phyloP scores from a whole-genome alignment of 257 asterid genomes.

The Misopates orontium region DNA sequence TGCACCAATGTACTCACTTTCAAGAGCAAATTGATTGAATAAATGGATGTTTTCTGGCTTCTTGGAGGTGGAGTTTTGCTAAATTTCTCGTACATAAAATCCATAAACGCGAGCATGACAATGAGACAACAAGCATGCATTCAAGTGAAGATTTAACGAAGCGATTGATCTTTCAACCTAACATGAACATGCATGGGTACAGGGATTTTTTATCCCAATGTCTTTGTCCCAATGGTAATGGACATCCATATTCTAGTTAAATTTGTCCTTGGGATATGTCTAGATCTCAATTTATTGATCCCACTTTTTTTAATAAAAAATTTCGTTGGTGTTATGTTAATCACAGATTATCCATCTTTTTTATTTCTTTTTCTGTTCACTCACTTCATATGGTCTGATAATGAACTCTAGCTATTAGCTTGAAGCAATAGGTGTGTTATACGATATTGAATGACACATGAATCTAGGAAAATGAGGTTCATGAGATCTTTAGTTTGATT shows the following conservation, averaged over 20 bases:
- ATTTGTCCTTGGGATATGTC: not conserved
- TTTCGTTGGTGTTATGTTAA: no score
- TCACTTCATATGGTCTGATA: no score
- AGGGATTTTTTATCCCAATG: slow-evolving; percentile 37
- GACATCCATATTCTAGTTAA: slow-evolving; percentile 16
- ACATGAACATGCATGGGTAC: slow-evolving; percentile 35
- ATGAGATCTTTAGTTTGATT: no score
- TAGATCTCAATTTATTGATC: not conserved
- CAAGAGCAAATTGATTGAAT: slow-evolving; percentile 27
- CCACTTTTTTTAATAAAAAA: not conserved
- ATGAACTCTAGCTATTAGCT: no score
- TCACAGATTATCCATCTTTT: no score
- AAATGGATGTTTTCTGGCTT: not conserved
- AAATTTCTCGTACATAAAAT: slow-evolving; percentile 22
- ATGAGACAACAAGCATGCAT: slow-evolving; percentile 31
- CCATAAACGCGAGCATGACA: slow-evolving; percentile 1
- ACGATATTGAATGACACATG: no score
- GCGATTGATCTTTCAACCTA: slow-evolving; percentile 23
- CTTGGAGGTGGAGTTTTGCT: slow-evolving; percentile 58
- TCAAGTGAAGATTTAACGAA: slow-evolving; percentile 14
- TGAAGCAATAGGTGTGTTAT: no score
- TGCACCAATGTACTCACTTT: slow-evolving; percentile 25
- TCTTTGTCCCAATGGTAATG: slow-evolving; percentile 39
- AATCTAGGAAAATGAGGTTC: no score
- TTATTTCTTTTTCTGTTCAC: no score